Evolutionary conservation across 768 basidiomycete genomes (phyloP), one percentile per base, ranked within the genome.

Genomic region (Russula vinacea): DNA sequence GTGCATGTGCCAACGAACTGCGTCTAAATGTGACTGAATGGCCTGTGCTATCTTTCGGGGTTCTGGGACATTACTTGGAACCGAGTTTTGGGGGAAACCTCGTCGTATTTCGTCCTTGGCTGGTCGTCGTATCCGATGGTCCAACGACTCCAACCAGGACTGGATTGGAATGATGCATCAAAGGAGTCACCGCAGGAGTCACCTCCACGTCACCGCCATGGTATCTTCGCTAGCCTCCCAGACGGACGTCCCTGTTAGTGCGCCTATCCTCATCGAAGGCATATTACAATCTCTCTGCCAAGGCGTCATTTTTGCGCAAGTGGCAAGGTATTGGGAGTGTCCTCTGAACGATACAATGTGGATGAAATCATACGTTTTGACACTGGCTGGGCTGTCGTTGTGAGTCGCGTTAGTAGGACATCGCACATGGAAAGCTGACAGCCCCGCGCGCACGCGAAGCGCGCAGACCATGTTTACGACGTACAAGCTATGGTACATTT

Each of bases 261-360:
- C 77, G 19, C 76, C 78, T 2, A 78, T 83, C 32, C 73, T 84
- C 24, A 58, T 83, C 44, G 78, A 78, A 66, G 78, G 76, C 14
- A 71, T 83, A 26, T 54, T 83, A 17, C 82, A 83, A 59, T 79
- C 79, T 5, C 77, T 84, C 56, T 77, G 79, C 32, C 75, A 81
- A 62, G 73, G 73, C 57, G 68, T 73, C 37, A 70, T 73, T 32
- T 70, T 72, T n/a, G 67, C 71, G 3, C 73, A 73, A 69, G 67
- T 70, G 8, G 59, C 65, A 40, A 71, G 70, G 39, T 72, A 67
- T 81, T 77, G 76, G 73, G 70, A 75, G 59, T 75, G 76, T 32
- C 79, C 76, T 61, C 70, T 70, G n/a, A 78, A 80, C 54, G 83
- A 84, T 70, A 76, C 80, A 1, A 62, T 76, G 54, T 65, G 71